Evolutionary conservation across 805 yeast genomes (phyloP), one percentile per base, ranked within the genome.

Genomic region (Ogataea sp.): DNA sequence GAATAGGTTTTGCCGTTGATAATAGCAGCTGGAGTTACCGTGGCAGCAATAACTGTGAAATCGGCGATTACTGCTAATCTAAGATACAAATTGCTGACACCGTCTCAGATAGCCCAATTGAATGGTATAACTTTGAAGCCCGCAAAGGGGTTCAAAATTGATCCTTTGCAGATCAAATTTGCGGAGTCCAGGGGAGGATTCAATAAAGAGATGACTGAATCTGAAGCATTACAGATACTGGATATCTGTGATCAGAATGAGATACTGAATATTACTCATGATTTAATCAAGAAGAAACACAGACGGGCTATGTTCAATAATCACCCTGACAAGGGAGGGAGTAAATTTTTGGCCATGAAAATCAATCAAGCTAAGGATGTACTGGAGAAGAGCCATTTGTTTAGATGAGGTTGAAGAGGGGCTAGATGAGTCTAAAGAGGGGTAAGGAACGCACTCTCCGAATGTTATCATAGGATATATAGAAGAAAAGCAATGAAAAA

Each of bases 321-420:
- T 58, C 96, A 86, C 56, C 95, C 96, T 1, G 96, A 86, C 58
- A 77, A 82, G 50, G 95, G 95, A 3, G 96, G 96, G 2, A 80
- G 89, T 34, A 78, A 86, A 16, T 83, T 71, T 47, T 51, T 86
- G 45, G 93, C 95, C 20, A 79, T 85, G 59, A 87, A 86, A 63
- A 82, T 87, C 37, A 86, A 87, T 53, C 85, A 80, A 56, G 96
- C 96, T 26, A 88, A 83, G 58, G 89, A 79, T 39, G 66, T 84
- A 34, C 68, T 86, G 50, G 93, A 85, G 49, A 76, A 78, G 59
- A 72, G 87, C 45, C 62, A 62, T 44, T 52, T 68, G 60, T 53
- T 67, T 39, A 58, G 58, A 33, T 49, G 44, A 23, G 47, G 17
- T 23, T 23, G 26, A 23, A n/a, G n/a, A n/a, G n/a, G n/a, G n/a